Evolutionary conservation across 116 monocot species (phyloP).

Genomic region (Iris pallida): DNA sequence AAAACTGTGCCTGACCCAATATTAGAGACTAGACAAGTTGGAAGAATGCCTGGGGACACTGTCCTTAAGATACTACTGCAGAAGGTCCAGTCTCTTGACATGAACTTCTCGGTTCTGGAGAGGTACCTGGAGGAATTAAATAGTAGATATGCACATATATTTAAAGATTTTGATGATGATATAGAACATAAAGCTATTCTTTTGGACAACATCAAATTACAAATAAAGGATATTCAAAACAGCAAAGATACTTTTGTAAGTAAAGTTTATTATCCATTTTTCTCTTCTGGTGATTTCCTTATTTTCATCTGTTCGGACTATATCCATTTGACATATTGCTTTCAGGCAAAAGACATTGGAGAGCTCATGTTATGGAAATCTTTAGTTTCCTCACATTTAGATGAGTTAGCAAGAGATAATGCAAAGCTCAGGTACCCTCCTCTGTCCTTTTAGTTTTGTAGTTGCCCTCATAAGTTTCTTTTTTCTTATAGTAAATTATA

Average conservation of each 20-base stretch:
- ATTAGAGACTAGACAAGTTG: constrained; percentile 47
- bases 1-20: constrained; percentile 26
- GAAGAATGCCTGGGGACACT: constrained; percentile 91
- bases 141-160: constrained; percentile 75
- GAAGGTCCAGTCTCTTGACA: constrained; percentile 82
- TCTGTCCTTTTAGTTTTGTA: neutral
- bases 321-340: constrained; percentile 1
- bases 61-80: constrained; percentile 96
- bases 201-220: constrained; percentile 45
- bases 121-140: constrained; percentile 87
- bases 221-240: constrained; percentile 49
- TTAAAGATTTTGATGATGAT: constrained; percentile 81
- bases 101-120: constrained; percentile 85
- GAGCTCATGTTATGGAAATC: constrained; percentile 71
- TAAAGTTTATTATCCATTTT: neutral
- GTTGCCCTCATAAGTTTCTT: too few relatives aligned
- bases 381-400: constrained; percentile 47
- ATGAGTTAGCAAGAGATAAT: constrained; percentile 51
- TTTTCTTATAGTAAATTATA: too few relatives aligned
- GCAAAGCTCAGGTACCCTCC: constrained; percentile 60
- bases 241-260: constrained; percentile 62
- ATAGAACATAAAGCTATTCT: constrained; percentile 36
- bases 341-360: constrained; percentile 58
- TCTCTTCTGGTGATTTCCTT: neutral
- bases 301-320: neutral